Evolutionary conservation across 2,329 filamentous ascomycete species (phyloP), one percentile per base, ranked within the genome.

Genomic region (Trichoderma semiorbis): DNA sequence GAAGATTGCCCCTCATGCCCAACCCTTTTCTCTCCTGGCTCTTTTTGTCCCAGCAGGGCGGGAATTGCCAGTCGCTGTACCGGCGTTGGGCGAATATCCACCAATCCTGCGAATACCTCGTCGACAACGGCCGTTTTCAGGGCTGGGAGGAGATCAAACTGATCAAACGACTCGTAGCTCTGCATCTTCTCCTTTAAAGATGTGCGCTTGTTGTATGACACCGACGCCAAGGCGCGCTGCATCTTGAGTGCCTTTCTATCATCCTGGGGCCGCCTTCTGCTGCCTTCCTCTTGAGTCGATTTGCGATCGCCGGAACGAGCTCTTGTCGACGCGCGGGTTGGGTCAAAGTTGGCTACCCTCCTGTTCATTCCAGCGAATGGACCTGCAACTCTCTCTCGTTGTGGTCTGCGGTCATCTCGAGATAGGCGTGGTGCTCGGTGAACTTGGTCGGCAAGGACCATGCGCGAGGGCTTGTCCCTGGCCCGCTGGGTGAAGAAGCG

Each of bases 11-110:
- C 87, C 72, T 83, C 81, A 75, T 78, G 86, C 70, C 76, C 70
- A 2, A 65, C 73, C 67, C 78, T 80, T n/a, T 72, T 63, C 58
- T 76, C 74, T 21, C 75, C 75, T 5, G 76, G 72, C 7, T 74
- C 73, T 28, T 85, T 79, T 77, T 90, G 84, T 16, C 90, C 89
- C 61, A 97, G 84, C 10, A 99, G 84, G 0, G 90, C 89, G 0
- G 96, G 95, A 71, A 99, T 95, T 1, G 95, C 94, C 68, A 98
- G 87, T 73, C 91, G 89, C 82, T 99, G 96, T 7, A 97, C 92
- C 0, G 96, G 94, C 0, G 95, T 98, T 5, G 96, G 96, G 72
- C 87, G 89, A 73, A 97, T 84, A 74, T 95, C 91, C 11, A 89
- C 85, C 81, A 98, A 85, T 60, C 89, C 92, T 66, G 90, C 88